phyloP scores from a whole-genome alignment of 2,329 filamentous ascomycete species.

The Aspergillus viridinutans region DNA sequence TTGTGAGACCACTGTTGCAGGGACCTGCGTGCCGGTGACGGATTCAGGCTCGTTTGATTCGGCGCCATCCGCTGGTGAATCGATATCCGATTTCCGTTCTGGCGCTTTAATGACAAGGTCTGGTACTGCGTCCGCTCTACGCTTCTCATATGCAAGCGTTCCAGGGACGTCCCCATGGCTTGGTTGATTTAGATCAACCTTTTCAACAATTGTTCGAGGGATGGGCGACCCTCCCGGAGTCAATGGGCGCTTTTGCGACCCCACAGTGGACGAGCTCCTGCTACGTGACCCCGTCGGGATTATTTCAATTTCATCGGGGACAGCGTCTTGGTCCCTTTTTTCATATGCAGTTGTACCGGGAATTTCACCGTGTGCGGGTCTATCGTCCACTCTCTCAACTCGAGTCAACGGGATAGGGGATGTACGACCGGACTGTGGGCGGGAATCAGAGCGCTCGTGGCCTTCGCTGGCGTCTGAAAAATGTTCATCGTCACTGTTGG shows the following conservation, averaged over 20 bases:
- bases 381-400: constrained; percentile 59
- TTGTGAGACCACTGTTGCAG: constrained; percentile 43
- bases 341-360: constrained; percentile 59
- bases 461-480: constrained; percentile 65
- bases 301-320: constrained; percentile 61
- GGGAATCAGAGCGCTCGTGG: constrained; percentile 31
- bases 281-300: constrained; percentile 44
- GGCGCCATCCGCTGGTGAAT: constrained; percentile 12
- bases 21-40: constrained; percentile 25
- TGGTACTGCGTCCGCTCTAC: constrained; percentile 56
- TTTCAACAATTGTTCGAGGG: constrained; percentile 59
- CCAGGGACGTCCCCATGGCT: constrained; percentile 60
- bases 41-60: constrained; percentile 16
- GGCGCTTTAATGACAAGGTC: constrained; percentile 53
- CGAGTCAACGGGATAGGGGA: constrained; percentile 59
- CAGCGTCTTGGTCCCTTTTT: constrained; percentile 55
- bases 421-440: constrained; percentile 37
- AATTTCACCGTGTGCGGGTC: constrained; percentile 56
- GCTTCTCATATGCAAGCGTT: constrained; percentile 53
- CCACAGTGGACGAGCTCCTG: constrained; percentile 39
- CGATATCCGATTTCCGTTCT: constrained; percentile 28
- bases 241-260: constrained; percentile 42
- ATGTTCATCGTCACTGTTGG: constrained; percentile 56
- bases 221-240: constrained; percentile 52
- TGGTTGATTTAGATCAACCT: constrained; percentile 53